Evolutionary conservation across 148 eudicot species (phyloP).

Genomic region (Persicaria tinctoria): DNA sequence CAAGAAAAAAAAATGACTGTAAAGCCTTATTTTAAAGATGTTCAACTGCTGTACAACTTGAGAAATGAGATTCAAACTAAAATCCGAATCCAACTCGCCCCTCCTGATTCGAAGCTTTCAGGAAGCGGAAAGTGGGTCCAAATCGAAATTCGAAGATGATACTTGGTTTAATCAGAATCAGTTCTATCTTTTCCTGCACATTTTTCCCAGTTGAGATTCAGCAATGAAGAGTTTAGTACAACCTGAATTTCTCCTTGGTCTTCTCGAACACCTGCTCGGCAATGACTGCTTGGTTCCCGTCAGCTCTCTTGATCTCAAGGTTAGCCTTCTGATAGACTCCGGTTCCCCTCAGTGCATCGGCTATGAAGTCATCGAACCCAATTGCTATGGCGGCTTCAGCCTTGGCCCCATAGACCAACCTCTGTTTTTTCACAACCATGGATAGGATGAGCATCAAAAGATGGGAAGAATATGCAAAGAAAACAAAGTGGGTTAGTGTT

Average conservation of each 20-base stretch:
- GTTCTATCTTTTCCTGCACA: neutral
- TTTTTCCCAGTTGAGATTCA: neutral
- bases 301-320: slow-evolving; percentile 42
- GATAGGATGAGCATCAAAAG: neutral
- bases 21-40: neutral
- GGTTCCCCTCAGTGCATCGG: slow-evolving; percentile 67
- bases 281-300: slow-evolving; percentile 6
- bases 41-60: neutral
- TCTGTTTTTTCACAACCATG: neutral
- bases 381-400: slow-evolving; percentile 6
- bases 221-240: neutral
- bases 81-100: no score
- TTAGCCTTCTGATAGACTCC: slow-evolving; percentile 59
- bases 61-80: no score
- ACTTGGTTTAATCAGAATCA: neutral
- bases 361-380: neutral
- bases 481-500: no score
- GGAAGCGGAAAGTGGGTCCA: no score
- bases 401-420: slow-evolving; percentile 9
- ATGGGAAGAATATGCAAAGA: neutral
- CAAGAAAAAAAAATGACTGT: no score
- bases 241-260: neutral
- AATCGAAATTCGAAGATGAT: no score
- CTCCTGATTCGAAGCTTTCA: no score
- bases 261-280: slow-evolving; percentile 18